Conservation (phyloP, 768 basidiomycete species). For the Trametes meyenii region DNA sequence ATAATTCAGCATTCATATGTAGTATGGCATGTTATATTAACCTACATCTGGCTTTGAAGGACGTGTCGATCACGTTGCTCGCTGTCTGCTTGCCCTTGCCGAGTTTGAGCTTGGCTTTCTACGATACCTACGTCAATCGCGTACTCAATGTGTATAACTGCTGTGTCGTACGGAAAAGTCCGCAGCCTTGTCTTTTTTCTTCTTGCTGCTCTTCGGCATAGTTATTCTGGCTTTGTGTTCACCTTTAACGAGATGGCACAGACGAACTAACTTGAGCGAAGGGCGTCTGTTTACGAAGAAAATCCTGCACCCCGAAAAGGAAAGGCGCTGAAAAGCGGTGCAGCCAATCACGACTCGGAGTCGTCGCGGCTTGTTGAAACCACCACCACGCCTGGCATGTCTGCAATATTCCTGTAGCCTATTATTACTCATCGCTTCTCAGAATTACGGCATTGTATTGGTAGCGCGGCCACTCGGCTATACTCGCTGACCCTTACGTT, state of each 20-base stretch:
- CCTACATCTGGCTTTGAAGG: slow-evolving; percentile 93
- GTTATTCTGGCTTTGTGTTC: not conserved
- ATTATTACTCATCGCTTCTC: too few species aligned
- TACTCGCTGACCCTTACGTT: too few species aligned
- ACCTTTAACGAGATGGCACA: not conserved
- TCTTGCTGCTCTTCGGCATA: slow-evolving; percentile 89
- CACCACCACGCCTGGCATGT: not conserved
- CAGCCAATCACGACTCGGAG: too few species aligned
- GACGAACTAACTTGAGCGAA: not conserved
- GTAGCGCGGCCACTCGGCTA: too few species aligned
- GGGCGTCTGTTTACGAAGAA: not conserved
- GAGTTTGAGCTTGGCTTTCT: slow-evolving; percentile 97
- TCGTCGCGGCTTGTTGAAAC: too few species aligned
- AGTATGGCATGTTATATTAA: slow-evolving; percentile 18
- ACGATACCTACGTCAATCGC: slow-evolving; percentile 4
- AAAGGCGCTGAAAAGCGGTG: not conserved
- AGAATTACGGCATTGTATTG: too few species aligned
- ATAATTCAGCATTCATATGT: not conserved
- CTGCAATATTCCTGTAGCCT: too few species aligned
- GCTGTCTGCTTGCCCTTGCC: slow-evolving; percentile 89
- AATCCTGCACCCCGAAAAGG: not conserved
- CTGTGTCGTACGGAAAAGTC: slow-evolving; percentile 72
- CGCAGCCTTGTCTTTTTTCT: slow-evolving; percentile 82
- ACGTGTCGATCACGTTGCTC: slow-evolving; percentile 90
- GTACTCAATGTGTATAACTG: not conserved